Conservation (phyloP, 306 rosid genomes). For the Trichosanthes truncata region DNA sequence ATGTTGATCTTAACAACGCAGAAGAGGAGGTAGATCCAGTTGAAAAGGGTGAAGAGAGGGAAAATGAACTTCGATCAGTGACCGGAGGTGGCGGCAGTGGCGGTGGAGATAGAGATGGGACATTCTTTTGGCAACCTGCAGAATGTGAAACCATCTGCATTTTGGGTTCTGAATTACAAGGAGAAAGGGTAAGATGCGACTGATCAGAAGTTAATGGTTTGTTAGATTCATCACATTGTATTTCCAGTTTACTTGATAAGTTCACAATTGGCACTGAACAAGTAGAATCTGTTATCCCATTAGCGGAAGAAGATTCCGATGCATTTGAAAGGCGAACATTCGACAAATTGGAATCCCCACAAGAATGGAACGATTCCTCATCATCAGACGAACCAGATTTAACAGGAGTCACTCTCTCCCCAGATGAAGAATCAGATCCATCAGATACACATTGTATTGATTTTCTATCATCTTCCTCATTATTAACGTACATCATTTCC, state of each 20-base stretch:
- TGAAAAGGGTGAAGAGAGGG: conserved; percentile 35
- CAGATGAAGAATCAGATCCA: conserved; percentile 20
- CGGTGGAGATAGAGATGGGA: conserved; percentile 18
- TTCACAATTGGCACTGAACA: conserved; percentile 1
- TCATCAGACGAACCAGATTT: conserved; percentile 43
- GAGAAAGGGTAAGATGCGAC: conserved; percentile 6
- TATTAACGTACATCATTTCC: conserved; percentile 45
- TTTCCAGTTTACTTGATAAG: conserved; percentile 13
- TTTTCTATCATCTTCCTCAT: conserved; percentile 37
- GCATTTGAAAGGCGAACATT: conserved; percentile 67
- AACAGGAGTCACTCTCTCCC: conserved; percentile 24
- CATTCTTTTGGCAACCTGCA: conserved; percentile 18
- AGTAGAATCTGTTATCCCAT: conserved; percentile 17
- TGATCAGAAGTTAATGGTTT: conserved; percentile 19
- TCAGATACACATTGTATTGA: conserved; percentile 33
- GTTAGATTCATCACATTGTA: conserved; percentile 19
- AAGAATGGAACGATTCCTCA: conserved; percentile 78
- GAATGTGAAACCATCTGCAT: conserved; percentile 12
- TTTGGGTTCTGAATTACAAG: conserved; percentile 18
- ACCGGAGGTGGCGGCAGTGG: conserved; percentile 36
- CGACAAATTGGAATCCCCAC: conserved; percentile 57
- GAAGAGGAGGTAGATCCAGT: conserved; percentile 48
- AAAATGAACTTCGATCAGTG: conserved; percentile 21
- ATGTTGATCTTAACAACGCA: conserved; percentile 36
- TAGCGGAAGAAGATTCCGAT: conserved; percentile 42